These are phyloP conservation scores for Phytophthora pisi DNA, from an alignment of 352 stramenopile species.

Conservation along the genomic window DNA sequence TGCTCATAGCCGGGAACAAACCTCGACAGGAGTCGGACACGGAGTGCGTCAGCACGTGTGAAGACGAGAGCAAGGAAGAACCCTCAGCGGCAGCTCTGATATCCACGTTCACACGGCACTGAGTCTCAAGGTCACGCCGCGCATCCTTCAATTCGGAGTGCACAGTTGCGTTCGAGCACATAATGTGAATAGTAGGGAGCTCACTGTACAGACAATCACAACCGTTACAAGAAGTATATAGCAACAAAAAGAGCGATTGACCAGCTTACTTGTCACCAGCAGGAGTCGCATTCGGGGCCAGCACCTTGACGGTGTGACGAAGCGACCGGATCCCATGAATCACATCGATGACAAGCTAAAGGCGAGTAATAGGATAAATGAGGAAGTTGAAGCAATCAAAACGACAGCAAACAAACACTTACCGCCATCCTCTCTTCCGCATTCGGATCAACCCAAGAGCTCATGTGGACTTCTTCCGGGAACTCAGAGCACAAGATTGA, in stretches of 20 bases:
- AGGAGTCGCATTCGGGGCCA: conserved; percentile 54
- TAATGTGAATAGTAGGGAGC: conserved; percentile 33
- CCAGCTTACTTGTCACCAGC: conserved; percentile 30
- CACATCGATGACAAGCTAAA: conserved; percentile 81
- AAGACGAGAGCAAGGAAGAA: conserved; percentile 8
- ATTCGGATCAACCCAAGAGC: conserved; percentile 76
- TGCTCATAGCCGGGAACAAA: conserved; percentile 18
- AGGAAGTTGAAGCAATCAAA: background rate
- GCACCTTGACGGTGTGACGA: conserved; percentile 73
- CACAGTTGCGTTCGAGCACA: conserved; percentile 40
- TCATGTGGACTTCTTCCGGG: conserved; percentile 87
- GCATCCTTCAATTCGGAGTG: conserved; percentile 41
- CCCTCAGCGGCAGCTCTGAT: conserved; percentile 15
- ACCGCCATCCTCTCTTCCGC: conserved; percentile 91
- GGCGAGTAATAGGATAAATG: background rate
- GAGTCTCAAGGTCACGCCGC: conserved; percentile 50
- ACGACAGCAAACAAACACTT: conserved; percentile 8
- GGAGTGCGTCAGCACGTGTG: conserved; percentile 53
- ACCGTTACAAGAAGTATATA: background rate
- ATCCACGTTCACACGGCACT: conserved; percentile 46
- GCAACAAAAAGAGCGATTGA: background rate
- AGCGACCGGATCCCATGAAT: conserved; percentile 95
- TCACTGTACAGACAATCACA: conserved; percentile 16
- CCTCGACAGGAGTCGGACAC: conserved; percentile 61
- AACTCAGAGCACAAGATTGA: conserved; percentile 76